phyloP scores from a whole-genome alignment of 495 filamentous ascomycete genomes.

The Podospora pseudopauciseta region DNA sequence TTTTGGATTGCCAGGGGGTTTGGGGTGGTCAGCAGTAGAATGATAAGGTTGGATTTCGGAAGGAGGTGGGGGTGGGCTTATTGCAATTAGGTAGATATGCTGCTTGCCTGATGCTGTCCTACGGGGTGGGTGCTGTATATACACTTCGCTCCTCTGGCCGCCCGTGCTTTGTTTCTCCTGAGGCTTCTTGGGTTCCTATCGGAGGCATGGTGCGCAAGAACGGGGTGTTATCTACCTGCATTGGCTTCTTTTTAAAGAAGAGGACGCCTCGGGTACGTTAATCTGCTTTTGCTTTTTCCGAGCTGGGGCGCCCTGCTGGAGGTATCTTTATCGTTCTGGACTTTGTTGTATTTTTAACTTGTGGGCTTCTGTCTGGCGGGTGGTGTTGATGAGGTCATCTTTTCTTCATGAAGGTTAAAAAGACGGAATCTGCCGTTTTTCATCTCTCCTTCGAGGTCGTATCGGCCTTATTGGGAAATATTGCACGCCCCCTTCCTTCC shows the following conservation, averaged over 20 bases:
- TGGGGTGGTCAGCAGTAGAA: neutral
- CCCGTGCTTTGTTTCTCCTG: no score
- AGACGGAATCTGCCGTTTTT: neutral
- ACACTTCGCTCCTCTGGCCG: no score
- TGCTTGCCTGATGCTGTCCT: neutral
- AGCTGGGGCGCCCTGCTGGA: no score
- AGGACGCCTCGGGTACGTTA: no score
- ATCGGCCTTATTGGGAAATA: no score
- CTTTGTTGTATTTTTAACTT: neutral
- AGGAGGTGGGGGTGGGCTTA: neutral
- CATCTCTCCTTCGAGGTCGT: no score
- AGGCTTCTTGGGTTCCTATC: no score
- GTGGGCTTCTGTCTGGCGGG: neutral
- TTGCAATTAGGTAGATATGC: neutral
- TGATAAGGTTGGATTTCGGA: neutral
- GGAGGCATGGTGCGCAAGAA: no score
- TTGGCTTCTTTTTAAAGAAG: no score
- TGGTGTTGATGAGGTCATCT: neutral
- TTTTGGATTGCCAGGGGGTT: neutral
- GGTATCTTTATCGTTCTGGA: no score
- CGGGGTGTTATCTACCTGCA: no score
- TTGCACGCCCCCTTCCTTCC: neutral
- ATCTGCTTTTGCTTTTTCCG: no score
- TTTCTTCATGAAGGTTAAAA: neutral
- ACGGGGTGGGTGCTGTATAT: neutral